Evolutionary conservation across 2,329 filamentous ascomycete genomes (phyloP).

Genomic region (Kalmusia sp.): DNA sequence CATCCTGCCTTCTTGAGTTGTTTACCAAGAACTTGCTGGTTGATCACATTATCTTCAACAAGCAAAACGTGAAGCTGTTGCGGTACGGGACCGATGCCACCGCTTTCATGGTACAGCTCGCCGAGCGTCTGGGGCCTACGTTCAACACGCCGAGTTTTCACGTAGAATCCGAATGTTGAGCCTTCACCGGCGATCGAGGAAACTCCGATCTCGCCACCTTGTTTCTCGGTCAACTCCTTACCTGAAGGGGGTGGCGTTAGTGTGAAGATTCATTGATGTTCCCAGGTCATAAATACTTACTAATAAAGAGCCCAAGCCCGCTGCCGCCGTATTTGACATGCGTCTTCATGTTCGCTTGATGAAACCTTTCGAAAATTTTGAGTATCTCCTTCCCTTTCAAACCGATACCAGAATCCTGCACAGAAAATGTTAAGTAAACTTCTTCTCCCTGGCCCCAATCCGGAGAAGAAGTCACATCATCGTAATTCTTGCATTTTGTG

Average conservation of each 20-base stretch:
- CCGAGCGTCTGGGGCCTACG: constrained; percentile 13
- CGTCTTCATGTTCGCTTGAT: constrained; percentile 44
- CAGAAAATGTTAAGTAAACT: constrained; percentile 47
- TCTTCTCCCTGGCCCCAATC: constrained; percentile 49
- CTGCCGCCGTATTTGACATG: constrained; percentile 53
- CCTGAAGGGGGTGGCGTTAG: neutral
- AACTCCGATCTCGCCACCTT: constrained; percentile 56
- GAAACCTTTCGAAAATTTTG: constrained; percentile 46
- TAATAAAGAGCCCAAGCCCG: constrained; percentile 54
- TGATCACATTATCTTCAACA: constrained; percentile 50
- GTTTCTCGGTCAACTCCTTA: constrained; percentile 53
- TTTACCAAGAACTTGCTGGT: constrained; percentile 45
- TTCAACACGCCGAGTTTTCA: constrained; percentile 42
- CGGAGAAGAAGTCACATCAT: constrained; percentile 29
- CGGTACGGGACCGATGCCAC: constrained; percentile 6
- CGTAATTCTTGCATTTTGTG: constrained; percentile 26
- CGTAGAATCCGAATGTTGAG: constrained; percentile 55
- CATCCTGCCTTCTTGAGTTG: constrained; percentile 45
- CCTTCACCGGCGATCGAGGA: constrained; percentile 44
- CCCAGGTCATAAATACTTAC: neutral
- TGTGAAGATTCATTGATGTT: too few species aligned
- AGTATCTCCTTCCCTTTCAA: constrained; percentile 48
- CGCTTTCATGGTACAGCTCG: constrained; percentile 17
- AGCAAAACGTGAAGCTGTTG: constrained; percentile 37
- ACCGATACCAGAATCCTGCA: constrained; percentile 52